Evolutionary conservation across 148 eudicot genomes (phyloP).

Genomic region (Vaccinium corymbosum): DNA sequence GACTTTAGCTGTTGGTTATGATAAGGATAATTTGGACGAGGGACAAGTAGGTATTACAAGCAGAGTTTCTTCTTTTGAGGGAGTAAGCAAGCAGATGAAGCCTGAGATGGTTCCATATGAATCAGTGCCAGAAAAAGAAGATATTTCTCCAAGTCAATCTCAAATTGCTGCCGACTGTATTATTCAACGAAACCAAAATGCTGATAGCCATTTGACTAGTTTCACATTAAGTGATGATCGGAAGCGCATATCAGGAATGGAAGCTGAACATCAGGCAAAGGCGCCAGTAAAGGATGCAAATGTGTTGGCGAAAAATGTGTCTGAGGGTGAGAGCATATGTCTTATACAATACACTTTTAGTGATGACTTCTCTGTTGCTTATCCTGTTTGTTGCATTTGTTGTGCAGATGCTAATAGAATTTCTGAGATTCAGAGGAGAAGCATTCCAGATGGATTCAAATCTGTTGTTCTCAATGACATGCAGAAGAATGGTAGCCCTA

Average conservation of each 20-base stretch:
- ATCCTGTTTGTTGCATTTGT: conserved; percentile 15
- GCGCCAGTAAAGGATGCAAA: conserved; percentile 40
- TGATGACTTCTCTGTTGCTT: conserved; percentile 20
- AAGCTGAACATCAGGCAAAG: conserved; percentile 33
- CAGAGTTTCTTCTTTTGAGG: conserved; percentile 28
- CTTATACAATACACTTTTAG: background rate
- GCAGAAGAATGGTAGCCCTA: conserved; percentile 30
- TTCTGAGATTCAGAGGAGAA: conserved; percentile 25
- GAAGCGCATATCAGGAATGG: conserved; percentile 46
- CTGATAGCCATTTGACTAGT: conserved; percentile 39
- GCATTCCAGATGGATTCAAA: conserved; percentile 35
- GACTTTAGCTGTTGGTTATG: conserved; percentile 31
- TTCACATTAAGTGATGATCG: conserved; percentile 31
- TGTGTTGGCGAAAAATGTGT: conserved; percentile 27
- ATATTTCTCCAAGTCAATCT: conserved; percentile 33
- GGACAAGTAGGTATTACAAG: conserved; percentile 29
- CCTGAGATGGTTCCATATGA: conserved; percentile 48
- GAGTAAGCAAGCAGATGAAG: conserved; percentile 42
- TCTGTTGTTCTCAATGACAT: conserved; percentile 25
- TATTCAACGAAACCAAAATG: conserved; percentile 38
- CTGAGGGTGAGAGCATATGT: conserved; percentile 36
- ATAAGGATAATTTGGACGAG: conserved; percentile 32
- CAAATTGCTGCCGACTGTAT: conserved; percentile 33
- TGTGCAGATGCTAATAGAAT: conserved; percentile 30
- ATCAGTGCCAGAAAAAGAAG: conserved; percentile 35